Evolutionary conservation across 2,329 filamentous ascomycete species (phyloP).

Genomic region (Cladophialophora psammophila): DNA sequence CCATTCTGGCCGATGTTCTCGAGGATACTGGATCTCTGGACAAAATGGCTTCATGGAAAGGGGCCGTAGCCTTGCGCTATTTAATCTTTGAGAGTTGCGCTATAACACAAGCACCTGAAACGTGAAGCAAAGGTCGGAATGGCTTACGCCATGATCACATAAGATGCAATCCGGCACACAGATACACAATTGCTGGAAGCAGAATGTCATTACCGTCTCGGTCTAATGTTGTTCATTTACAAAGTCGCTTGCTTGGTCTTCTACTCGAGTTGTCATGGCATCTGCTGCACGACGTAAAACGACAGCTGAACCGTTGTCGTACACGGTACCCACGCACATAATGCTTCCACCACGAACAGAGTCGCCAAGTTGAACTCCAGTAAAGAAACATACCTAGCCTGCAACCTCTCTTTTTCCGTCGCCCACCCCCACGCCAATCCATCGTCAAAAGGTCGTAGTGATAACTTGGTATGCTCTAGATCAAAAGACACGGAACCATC

Average conservation of each 20-base stretch:
- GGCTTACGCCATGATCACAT: not conserved
- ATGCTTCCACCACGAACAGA: conserved; percentile 10
- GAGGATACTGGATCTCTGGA: not conserved
- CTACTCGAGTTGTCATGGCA: conserved; percentile 1
- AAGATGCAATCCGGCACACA: not conserved
- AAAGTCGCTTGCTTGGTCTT: conserved; percentile 12
- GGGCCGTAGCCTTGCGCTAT: not conserved
- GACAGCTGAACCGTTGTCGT: conserved; percentile 13
- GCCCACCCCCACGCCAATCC: conserved; percentile 26
- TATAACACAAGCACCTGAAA: not conserved
- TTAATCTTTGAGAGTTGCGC: not conserved
- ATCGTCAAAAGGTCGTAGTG: conserved; percentile 28
- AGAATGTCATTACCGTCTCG: conserved; percentile 24
- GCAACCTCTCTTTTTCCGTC: conserved; percentile 28
- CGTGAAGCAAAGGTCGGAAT: not conserved
- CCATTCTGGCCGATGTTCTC: too few relatives aligned
- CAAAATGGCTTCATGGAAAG: not conserved
- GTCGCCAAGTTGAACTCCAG: conserved; percentile 23
- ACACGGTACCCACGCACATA: conserved; percentile 12
- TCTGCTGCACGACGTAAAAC: conserved; percentile 3
- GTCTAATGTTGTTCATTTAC: conserved; percentile 30
- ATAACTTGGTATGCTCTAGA: conserved; percentile 27
- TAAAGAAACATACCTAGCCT: conserved; percentile 24
- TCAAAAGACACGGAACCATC: conserved; percentile 31
- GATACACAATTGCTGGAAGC: not conserved